These are phyloP conservation scores for Gyromitra esculenta DNA, from an alignment of 2,329 filamentous ascomycete genomes.

Conservation along the genomic window DNA sequence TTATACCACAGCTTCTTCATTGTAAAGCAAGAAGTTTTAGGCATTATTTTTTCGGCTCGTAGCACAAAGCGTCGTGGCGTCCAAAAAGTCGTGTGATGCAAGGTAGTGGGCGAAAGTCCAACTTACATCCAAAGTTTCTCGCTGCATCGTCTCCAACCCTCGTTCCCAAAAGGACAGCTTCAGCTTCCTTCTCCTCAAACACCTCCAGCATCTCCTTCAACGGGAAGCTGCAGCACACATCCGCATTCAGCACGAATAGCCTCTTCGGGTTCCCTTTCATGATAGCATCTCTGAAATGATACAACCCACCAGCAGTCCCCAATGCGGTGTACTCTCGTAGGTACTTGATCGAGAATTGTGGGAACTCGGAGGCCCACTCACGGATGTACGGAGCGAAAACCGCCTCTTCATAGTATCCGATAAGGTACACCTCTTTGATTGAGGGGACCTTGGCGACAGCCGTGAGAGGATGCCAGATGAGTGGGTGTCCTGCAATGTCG, in stretches of 20 bases:
- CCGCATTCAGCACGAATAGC: constrained; percentile 96
- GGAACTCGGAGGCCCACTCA: constrained; percentile 83
- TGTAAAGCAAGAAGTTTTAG: not conserved
- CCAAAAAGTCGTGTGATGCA: not conserved
- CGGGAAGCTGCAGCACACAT: constrained; percentile 98
- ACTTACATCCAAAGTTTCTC: constrained; percentile 85
- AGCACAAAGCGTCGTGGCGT: not conserved
- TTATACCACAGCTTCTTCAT: not conserved
- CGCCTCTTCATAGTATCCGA: constrained; percentile 97
- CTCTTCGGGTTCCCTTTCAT: constrained; percentile 93
- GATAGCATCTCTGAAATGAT: constrained; percentile 99
- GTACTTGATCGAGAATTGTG: constrained; percentile 89
- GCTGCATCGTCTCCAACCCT: constrained; percentile 89
- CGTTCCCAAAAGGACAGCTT: constrained; percentile 95
- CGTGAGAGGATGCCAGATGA: constrained; percentile 96
- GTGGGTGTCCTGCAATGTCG: constrained; percentile 96
- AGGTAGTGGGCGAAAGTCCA: not conserved
- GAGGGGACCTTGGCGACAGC: constrained; percentile 89
- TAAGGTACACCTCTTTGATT: constrained; percentile 95
- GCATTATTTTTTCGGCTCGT: not conserved
- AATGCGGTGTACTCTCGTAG: constrained; percentile 96
- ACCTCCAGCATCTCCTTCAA: constrained; percentile 93
- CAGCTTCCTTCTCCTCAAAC: constrained; percentile 93
- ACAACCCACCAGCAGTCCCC: constrained; percentile 93
- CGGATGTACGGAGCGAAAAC: constrained; percentile 99